Evolutionary conservation across 257 asterid genomes (phyloP).

Genomic region (Fraxinus pennsylvanica): DNA sequence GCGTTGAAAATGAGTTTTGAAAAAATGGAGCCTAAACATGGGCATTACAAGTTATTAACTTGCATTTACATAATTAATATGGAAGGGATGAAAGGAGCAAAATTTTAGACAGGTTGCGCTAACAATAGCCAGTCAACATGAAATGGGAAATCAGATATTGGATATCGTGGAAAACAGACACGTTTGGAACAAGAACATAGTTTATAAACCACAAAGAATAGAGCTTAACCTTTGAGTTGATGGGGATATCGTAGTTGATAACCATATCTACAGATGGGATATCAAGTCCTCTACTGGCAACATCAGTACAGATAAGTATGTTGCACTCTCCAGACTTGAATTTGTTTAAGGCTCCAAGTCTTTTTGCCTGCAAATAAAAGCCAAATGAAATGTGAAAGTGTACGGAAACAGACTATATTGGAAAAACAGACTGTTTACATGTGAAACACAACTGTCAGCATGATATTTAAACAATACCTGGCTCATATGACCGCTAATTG

Average conservation of each 20-base stretch:
- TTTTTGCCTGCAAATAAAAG: slow-evolving; percentile 55
- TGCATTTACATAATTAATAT: too few relatives aligned
- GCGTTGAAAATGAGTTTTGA: too few relatives aligned
- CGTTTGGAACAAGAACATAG: not conserved
- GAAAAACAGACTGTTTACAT: not conserved
- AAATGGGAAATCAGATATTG: not conserved
- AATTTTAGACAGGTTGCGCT: not conserved
- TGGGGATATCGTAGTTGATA: slow-evolving; percentile 85
- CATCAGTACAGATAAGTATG: slow-evolving; percentile 85
- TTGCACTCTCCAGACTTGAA: slow-evolving; percentile 90
- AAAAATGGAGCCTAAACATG: too few relatives aligned
- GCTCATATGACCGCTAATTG: slow-evolving; percentile 94
- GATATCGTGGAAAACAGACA: not conserved
- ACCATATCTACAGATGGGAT: slow-evolving; percentile 91
- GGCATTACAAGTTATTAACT: too few relatives aligned
- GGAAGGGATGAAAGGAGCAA: not conserved
- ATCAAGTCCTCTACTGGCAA: slow-evolving; percentile 96
- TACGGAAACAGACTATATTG: not conserved
- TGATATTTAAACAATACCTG: slow-evolving; percentile 52
- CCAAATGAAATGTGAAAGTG: not conserved
- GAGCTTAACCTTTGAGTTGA: slow-evolving; percentile 75
- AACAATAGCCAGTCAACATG: slow-evolving; percentile 5
- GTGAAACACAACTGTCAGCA: slow-evolving; percentile 7
- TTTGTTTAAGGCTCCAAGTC: slow-evolving; percentile 83
- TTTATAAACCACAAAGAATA: slow-evolving; percentile 8